Conservation (phyloP, 169 alveolate genomes). For the Condylostoma magnum region DNA sequence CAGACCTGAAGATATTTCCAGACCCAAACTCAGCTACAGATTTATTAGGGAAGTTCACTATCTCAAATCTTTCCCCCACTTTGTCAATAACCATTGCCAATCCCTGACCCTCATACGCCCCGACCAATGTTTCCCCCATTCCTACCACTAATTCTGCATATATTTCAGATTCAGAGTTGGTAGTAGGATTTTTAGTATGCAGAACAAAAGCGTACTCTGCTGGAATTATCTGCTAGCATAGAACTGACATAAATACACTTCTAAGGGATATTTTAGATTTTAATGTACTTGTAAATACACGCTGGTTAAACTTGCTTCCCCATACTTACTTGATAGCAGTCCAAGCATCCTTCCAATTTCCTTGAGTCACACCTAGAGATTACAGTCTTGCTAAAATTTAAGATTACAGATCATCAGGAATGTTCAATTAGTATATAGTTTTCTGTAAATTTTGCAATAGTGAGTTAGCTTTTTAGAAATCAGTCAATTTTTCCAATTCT, state of each 20-base stretch:
- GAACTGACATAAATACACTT: slow-evolving; percentile 70
- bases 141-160: slow-evolving; percentile 90
- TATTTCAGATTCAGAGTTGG: slow-evolving; percentile 70
- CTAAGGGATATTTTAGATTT: slow-evolving; percentile 65
- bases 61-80: slow-evolving; percentile 26
- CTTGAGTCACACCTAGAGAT: slow-evolving; percentile 44
- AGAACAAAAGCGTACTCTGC: slow-evolving; percentile 91
- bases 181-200: slow-evolving; percentile 88
- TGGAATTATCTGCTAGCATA: slow-evolving; percentile 81
- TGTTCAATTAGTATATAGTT: background rate
- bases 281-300: slow-evolving; percentile 70
- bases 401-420: background rate
- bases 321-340: slow-evolving; percentile 75
- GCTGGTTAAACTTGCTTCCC: slow-evolving; percentile 75
- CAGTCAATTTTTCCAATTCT: background rate
- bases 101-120: slow-evolving; percentile 22
- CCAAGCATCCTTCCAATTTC: slow-evolving; percentile 49
- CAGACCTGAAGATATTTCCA: slow-evolving; percentile 79
- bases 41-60: slow-evolving; percentile 63
- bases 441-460: too few relatives aligned
- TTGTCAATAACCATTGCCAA: slow-evolving; percentile 28
- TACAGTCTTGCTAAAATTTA: slow-evolving; percentile 1
- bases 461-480: background rate
- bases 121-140: slow-evolving; percentile 74
- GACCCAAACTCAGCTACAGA: slow-evolving; percentile 50